Base-by-base conservation (phyloP, 2,329 filamentous ascomycete species). In the Pseudogymnoascus sp. region DNA sequence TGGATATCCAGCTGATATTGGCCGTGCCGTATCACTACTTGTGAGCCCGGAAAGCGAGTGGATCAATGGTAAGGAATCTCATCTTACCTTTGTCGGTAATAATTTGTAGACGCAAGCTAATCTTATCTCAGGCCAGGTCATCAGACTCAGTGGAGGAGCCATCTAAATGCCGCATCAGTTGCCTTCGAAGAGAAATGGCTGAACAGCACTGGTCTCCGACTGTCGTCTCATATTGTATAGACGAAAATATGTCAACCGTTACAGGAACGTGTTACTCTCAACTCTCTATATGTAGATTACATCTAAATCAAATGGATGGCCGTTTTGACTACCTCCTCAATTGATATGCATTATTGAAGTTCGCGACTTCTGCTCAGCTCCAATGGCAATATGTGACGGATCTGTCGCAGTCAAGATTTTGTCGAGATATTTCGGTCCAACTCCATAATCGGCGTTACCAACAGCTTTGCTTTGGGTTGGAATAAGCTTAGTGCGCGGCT, bases 31-130 rank as follows among this genome's bases (percentile, higher is more conserved):
- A 60, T 79, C 78, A 63, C 78, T 81, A 67, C 72, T 86, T 41
- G 78, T 81, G 65, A 81, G 79, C 66, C 76, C 79, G 6, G 84
- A 85, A 68, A 81, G 81, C 61, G 82, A 85, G 73, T 86, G 84
- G 84, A 82, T 86, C 70, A 86, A 86, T 70, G 84, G 83, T 84
- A 65, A 70, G 79, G 71, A 16, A 43, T 36, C 35, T 7, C 20
- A 16, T 37, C 7, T 59, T 37, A 30, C 30, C 12, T 3, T 60
- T 25, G 39, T 28, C 50, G n/a, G 38, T 16, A 9, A 43, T 28
- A 33, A 2, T 30, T 37, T 20, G 57, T 47, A 58, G 59, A 33
- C 25, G 33, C 18, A 58, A 22, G 39, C 59, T 62, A 59, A 61
- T 47, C 20, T 16, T 28, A 6, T 11, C 3, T 28, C 37, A 68